phyloP scores from a whole-genome alignment of 441 rosid species.

The Viola pubescens region DNA sequence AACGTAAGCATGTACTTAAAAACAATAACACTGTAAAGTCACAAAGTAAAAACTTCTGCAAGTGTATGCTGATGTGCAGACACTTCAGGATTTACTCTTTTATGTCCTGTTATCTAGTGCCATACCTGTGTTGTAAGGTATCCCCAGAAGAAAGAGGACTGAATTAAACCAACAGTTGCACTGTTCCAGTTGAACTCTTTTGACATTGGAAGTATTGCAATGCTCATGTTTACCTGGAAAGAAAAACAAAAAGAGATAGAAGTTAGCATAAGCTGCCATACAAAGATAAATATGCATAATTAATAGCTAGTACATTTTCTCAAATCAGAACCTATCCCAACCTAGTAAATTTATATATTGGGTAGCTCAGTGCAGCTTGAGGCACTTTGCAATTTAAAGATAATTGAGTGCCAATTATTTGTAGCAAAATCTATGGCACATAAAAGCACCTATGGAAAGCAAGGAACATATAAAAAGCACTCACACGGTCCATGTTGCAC shows the following conservation, averaged over 20 bases:
- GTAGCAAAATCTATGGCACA: neutral
- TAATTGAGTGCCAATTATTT: neutral
- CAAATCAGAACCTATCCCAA: neutral
- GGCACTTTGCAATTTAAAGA: neutral
- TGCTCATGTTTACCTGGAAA: constrained; percentile 94
- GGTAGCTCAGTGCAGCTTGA: constrained; percentile 5
- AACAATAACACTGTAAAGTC: neutral
- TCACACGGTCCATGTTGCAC: constrained; percentile 98
- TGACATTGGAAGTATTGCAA: constrained; percentile 98
- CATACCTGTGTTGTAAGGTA: constrained; percentile 92
- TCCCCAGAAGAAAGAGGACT: constrained; percentile 99
- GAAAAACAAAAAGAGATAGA: neutral
- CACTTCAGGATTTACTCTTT: constrained; percentile 3
- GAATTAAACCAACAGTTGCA: constrained; percentile 95
- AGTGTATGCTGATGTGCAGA: constrained; percentile 5
- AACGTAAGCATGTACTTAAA: constrained; percentile 1
- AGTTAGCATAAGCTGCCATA: constrained; percentile 15
- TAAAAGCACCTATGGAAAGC: neutral
- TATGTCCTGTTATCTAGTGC: neutral
- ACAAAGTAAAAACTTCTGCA: neutral
- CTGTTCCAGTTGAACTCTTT: constrained; percentile 90
- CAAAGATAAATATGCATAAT: neutral
- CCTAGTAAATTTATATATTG: neutral
- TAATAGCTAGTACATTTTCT: neutral
- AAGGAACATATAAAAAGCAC: constrained; percentile 18